Base-by-base conservation (phyloP, 139 green algal species). In the Gonium pectorale region DNA sequence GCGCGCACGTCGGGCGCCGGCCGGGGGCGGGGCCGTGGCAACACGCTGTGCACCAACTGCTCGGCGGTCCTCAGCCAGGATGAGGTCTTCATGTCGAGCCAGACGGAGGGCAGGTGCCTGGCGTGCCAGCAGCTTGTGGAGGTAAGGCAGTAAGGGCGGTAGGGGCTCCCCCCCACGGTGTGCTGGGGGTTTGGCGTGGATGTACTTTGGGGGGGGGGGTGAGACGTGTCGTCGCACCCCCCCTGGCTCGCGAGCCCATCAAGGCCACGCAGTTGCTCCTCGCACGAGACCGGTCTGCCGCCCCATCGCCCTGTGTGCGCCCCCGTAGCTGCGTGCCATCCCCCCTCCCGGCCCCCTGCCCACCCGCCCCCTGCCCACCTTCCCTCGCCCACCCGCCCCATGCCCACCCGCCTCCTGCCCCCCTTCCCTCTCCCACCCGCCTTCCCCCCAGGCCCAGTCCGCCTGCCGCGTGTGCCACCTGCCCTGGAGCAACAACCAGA, bases 391-490 rank as follows among this genome's bases (percentile, higher is more conserved):
- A 15, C 46, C 13, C 11, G 46, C 46, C 11, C 13, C 46, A 54
- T 54, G 13, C 13, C 46, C 46, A 11, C 46, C 46, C 15, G 46
- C 13, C 46, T 54, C 13, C 46, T 54, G 46, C 11, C 15, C 46
- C 46, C 46, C 46, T 11, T 15, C 6, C 62, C 62, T 41, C n/a
- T 9, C 62, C 5, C 62, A 41, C 24, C 13, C 41, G 6, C 3
- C 41, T 15, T 15, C 43, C 43, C 29, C 8, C 26, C 75, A 83
- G 77, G 77, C 77, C 35, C 60, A 83, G n/a, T 73, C 77, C 8
- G 62, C 77, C 7, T 83, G 77, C 43, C 77, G 77, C 31, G 62
- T 83, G 15, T 83, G 77, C 31, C 77, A 83, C 77, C 33, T 83
- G 24, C 77, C 77, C 26, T 83, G 77, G 77, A 73, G 41, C 60